Conservation (phyloP, 2,329 filamentous ascomycete genomes). For the Didymella exigua region DNA sequence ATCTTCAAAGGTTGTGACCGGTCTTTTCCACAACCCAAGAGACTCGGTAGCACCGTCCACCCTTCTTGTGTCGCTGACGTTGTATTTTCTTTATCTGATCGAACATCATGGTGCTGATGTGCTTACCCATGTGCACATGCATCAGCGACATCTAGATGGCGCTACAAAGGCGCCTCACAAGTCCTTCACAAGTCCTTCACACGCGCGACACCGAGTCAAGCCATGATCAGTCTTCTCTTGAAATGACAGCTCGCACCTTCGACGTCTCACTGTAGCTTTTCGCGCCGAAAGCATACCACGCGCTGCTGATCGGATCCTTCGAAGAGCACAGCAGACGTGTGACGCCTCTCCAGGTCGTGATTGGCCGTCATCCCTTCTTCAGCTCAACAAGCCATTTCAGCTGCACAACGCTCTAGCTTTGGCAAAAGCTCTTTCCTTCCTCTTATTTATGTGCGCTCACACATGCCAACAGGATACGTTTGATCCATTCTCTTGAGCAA, state of each 20-base stretch:
- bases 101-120: neutral
- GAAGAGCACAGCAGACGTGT: neutral
- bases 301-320: neutral
- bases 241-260: neutral
- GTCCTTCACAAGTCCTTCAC: neutral
- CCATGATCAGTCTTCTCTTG: neutral
- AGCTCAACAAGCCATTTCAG: neutral
- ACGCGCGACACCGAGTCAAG: neutral
- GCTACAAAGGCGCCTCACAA: neutral
- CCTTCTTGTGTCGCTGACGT: neutral
- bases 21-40: too few relatives aligned
- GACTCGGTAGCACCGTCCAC: neutral
- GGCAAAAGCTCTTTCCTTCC: too few relatives aligned
- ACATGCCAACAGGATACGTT: neutral
- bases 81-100: neutral
- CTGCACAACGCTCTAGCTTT: neutral
- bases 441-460: neutral
- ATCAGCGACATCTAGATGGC: neutral
- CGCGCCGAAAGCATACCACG: neutral
- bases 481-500: neutral
- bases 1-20: too few relatives aligned
- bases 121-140: neutral
- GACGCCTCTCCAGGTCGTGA: neutral
- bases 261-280: neutral
- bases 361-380: neutral